phyloP scores from a whole-genome alignment of 179 eudicot genomes.

The Patellifolia procumbens region DNA sequence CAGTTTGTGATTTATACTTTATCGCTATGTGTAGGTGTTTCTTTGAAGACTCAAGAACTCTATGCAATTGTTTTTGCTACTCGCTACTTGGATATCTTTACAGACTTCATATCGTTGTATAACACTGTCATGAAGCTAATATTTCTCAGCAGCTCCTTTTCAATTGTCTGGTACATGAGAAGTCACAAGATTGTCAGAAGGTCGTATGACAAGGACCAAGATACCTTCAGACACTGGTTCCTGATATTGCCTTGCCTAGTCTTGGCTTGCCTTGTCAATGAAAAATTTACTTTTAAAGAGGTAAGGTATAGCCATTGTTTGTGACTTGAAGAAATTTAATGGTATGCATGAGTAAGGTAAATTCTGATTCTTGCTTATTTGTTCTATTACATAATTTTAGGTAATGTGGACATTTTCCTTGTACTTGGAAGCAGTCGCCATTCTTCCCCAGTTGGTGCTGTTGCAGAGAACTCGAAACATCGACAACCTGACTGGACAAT shows the following conservation, averaged over 20 bases:
- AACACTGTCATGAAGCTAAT: slow-evolving; percentile 85
- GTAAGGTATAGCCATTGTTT: slow-evolving; percentile 34
- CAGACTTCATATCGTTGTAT: slow-evolving; percentile 75
- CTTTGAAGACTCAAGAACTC: slow-evolving; percentile 95
- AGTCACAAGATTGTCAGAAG: slow-evolving; percentile 85
- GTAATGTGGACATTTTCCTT: slow-evolving; percentile 97
- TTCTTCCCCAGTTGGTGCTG: slow-evolving; percentile 93
- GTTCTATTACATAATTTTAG: slow-evolving; percentile 38
- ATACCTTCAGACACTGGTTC: slow-evolving; percentile 84
- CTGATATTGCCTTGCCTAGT: slow-evolving; percentile 77
- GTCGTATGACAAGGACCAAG: slow-evolving; percentile 94
- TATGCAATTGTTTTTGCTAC: slow-evolving; percentile 86
- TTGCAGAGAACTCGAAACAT: slow-evolving; percentile 97
- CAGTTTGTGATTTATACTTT: slow-evolving; percentile 2
- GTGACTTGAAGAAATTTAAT: neutral
- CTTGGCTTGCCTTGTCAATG: slow-evolving; percentile 65
- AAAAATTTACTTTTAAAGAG: slow-evolving; percentile 81
- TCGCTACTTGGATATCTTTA: slow-evolving; percentile 92
- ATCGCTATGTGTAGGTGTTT: slow-evolving; percentile 58
- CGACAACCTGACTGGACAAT: slow-evolving; percentile 97
- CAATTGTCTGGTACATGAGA: slow-evolving; percentile 94
- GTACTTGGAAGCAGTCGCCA: slow-evolving; percentile 94
- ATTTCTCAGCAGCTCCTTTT: slow-evolving; percentile 80
- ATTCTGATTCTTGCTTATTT: slow-evolving; percentile 8
- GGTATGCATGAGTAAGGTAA: neutral